Percentiles rank a stretch among this genome's conserved stretches.
Evolutionary conservation across 345 rosid species (phyloP).

Genomic region (Punica granatum): DNA sequence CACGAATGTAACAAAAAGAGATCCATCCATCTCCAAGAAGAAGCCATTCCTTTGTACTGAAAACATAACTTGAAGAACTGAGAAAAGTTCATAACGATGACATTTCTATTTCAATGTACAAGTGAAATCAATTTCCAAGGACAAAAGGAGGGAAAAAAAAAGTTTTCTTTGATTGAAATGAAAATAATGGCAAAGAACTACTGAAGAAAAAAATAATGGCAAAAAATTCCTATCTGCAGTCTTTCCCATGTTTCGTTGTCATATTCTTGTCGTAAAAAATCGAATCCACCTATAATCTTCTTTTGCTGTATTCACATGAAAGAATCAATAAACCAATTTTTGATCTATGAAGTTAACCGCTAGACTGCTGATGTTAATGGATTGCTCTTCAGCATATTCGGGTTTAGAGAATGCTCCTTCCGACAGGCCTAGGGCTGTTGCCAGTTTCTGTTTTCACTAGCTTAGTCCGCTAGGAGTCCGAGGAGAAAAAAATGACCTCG

Average conservation of each 20-base stretch:
- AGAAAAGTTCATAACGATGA: neutral
- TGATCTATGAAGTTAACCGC: conserved; percentile 5
- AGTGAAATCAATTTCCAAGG: neutral
- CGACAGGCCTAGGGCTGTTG: neutral
- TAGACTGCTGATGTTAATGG: neutral
- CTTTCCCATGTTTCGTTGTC: conserved; percentile 4
- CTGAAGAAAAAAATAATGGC: too few species aligned
- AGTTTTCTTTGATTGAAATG: neutral
- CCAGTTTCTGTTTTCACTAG: neutral
- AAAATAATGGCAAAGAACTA: neutral
- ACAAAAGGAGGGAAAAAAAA: neutral
- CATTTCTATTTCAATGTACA: neutral
- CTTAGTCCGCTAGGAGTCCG: conserved; percentile 3
- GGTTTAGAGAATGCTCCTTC: conserved; percentile 13
- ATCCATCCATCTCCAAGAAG: too few species aligned
- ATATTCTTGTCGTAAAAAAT: neutral
- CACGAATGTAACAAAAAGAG: too few species aligned
- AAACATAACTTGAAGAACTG: too few species aligned
- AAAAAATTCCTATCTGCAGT: conserved; percentile 1
- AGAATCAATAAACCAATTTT: conserved; percentile 37
- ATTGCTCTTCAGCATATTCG: neutral
- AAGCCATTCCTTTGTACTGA: too few species aligned
- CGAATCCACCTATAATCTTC: conserved; percentile 36
- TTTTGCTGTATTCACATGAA: conserved; percentile 50
- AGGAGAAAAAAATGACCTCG: conserved; percentile 8